phyloP scores from a whole-genome alignment of 352 stramenopile genomes.

The Phytophthora chlamydospora region DNA sequence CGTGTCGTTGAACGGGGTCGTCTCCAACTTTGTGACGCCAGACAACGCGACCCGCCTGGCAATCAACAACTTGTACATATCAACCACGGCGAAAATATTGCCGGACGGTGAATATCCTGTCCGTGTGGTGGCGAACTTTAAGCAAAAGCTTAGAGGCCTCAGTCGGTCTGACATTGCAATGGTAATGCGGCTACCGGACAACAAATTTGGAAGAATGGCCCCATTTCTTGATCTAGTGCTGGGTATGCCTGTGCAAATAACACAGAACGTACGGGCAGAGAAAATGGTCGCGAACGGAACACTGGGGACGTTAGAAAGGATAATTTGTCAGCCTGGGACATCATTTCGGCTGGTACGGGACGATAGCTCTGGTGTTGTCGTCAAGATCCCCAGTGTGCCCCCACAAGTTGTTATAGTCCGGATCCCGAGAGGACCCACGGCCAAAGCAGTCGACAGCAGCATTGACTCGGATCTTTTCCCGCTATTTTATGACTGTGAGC shows the following conservation, averaged over 20 bases:
- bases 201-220: constrained; percentile 8
- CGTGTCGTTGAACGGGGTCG: not conserved
- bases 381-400: not conserved
- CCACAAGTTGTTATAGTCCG: constrained; percentile 3
- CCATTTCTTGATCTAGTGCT: constrained; percentile 1
- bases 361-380: not conserved
- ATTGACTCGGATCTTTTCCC: constrained; percentile 13
- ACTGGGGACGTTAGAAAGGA: constrained; percentile 3
- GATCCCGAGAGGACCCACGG: not conserved
- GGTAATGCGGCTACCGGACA: constrained; percentile 6
- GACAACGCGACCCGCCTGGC: constrained; percentile 2
- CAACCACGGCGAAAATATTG: not conserved
- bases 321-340: constrained; percentile 7
- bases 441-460: not conserved
- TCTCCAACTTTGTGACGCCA: constrained; percentile 2
- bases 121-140: constrained; percentile 10
- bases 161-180: not conserved
- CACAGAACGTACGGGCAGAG: constrained; percentile 1
- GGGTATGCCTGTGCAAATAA: constrained; percentile 12
- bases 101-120: constrained; percentile 8
- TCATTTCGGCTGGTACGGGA: constrained; percentile 11
- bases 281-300: constrained; percentile 23
- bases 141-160: not conserved
- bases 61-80: constrained; percentile 11
- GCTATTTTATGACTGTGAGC: constrained; percentile 9